Evolutionary conservation across 129 eudicot species (phyloP).

Genomic region (Cynara cardunculus): DNA sequence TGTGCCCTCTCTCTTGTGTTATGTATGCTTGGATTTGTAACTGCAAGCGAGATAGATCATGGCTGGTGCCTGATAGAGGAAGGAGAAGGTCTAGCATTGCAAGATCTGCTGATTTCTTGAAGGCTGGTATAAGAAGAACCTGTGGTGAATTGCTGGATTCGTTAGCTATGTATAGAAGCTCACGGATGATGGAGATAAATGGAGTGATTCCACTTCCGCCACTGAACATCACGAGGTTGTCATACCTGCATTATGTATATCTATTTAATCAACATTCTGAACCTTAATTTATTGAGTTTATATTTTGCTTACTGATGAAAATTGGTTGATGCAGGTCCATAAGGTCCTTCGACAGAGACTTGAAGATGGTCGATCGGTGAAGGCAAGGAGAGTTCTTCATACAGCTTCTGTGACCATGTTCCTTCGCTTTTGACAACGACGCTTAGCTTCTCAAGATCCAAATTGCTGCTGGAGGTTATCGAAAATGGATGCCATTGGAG

Average conservation of each 20-base stretch:
- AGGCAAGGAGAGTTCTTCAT: constrained; percentile 39
- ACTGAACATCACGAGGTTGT: constrained; percentile 57
- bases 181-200: constrained; percentile 53
- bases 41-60: constrained; percentile 31
- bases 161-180: constrained; percentile 40
- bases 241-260: constrained; percentile 35
- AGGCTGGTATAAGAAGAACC: constrained; percentile 37
- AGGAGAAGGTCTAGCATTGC: constrained; percentile 49
- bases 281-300: not conserved
- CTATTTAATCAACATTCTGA: not conserved
- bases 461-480: constrained; percentile 44
- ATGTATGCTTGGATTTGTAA: constrained; percentile 51
- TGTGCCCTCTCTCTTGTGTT: constrained; percentile 36
- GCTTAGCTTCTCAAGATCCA: constrained; percentile 62
- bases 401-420: constrained; percentile 51
- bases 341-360: constrained; percentile 70
- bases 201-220: constrained; percentile 86
- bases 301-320: constrained; percentile 39
- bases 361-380: constrained; percentile 34
- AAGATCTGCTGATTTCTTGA: constrained; percentile 52
- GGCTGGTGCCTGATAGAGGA: constrained; percentile 34
- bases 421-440: constrained; percentile 63
- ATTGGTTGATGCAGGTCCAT: constrained; percentile 51
- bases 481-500: constrained; percentile 86
- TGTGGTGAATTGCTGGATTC: constrained; percentile 24